A percentile compares a stretch with the other conserved stretches of the same genome.
Evolutionary conservation across 768 basidiomycete species (phyloP).

Genomic region (Vararia minispora): DNA sequence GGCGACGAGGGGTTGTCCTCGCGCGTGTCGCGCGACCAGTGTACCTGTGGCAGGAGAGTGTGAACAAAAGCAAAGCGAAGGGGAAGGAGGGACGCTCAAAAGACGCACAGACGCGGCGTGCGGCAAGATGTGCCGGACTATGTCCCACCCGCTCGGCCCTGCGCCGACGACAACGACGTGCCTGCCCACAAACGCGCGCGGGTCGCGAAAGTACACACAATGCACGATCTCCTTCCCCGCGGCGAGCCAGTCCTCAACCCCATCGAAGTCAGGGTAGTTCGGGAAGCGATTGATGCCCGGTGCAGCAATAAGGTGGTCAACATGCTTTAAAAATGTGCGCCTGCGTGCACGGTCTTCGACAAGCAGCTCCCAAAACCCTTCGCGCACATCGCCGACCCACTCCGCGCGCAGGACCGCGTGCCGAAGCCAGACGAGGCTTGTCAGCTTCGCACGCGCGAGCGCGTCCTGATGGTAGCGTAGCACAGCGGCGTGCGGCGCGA

Average conservation of each 20-base stretch:
- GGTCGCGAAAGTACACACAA: constrained; percentile 41
- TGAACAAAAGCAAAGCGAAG: no score
- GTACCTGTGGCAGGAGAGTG: no score
- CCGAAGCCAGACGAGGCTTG: constrained; percentile 28
- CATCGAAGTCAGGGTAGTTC: constrained; percentile 30
- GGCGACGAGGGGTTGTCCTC: no score
- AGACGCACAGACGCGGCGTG: constrained; percentile 34
- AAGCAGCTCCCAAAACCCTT: constrained; percentile 37
- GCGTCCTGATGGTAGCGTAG: constrained; percentile 36
- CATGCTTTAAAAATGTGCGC: no score
- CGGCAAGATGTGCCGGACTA: constrained; percentile 28
- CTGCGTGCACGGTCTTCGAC: constrained; percentile 18
- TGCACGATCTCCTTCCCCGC: constrained; percentile 33
- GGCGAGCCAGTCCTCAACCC: constrained; percentile 38
- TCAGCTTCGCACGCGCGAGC: constrained; percentile 28
- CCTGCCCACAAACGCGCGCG: constrained; percentile 29
- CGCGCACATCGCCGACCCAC: constrained; percentile 35
- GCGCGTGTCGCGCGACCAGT: no score
- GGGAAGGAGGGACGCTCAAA: no score
- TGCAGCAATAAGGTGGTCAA: constrained; percentile 46
- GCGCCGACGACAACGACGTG: constrained; percentile 41
- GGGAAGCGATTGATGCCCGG: constrained; percentile 46
- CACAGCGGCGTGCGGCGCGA: constrained; percentile 34
- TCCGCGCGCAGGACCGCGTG: constrained; percentile 30
- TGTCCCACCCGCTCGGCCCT: constrained; percentile 36